phyloP scores from a whole-genome alignment of 1,284 basidiomycete species.

The Pseudozyma flocculosa region DNA sequence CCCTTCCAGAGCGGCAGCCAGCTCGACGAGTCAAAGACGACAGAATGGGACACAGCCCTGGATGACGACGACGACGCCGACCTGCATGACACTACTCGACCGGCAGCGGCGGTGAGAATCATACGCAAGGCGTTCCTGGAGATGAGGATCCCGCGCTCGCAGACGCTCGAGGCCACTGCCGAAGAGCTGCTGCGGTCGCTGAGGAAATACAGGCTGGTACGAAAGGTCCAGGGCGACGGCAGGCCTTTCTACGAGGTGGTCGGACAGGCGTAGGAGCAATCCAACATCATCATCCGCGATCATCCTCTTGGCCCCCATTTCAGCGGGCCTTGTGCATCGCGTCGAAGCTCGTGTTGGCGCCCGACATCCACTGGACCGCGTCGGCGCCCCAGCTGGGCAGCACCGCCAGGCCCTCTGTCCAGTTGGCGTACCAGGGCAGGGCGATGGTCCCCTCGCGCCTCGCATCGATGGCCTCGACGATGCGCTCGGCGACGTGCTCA shows the following conservation, averaged over 20 bases:
- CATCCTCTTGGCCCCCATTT: neutral
- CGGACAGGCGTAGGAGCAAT: conserved; percentile 5
- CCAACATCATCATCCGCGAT: too few relatives aligned
- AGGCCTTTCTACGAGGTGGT: conserved; percentile 23
- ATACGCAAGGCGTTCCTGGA: conserved; percentile 18
- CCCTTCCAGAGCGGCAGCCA: neutral
- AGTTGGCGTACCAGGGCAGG: conserved; percentile 45
- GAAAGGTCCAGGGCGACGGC: conserved; percentile 6
- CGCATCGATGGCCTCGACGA: conserved; percentile 28
- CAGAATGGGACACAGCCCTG: too few relatives aligned
- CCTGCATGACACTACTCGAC: too few relatives aligned
- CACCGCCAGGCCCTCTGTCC: conserved; percentile 33
- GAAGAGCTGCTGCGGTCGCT: conserved; percentile 11
- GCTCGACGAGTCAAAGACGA: too few relatives aligned
- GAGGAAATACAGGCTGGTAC: conserved; percentile 11
- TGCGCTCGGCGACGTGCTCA: conserved; percentile 24
- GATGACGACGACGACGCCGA: too few relatives aligned
- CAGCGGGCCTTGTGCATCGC: conserved; percentile 15
- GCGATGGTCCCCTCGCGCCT: conserved; percentile 38
- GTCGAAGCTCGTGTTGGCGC: conserved; percentile 24
- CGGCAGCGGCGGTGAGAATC: neutral
- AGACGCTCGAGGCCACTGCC: conserved; percentile 23
- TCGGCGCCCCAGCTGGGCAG: conserved; percentile 36
- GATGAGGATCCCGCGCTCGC: conserved; percentile 7
- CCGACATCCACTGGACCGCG: conserved; percentile 23